Evolutionary conservation across 305 asterid genomes (phyloP), one percentile per base, ranked within the genome.

Genomic region (Salvia sclarea): DNA sequence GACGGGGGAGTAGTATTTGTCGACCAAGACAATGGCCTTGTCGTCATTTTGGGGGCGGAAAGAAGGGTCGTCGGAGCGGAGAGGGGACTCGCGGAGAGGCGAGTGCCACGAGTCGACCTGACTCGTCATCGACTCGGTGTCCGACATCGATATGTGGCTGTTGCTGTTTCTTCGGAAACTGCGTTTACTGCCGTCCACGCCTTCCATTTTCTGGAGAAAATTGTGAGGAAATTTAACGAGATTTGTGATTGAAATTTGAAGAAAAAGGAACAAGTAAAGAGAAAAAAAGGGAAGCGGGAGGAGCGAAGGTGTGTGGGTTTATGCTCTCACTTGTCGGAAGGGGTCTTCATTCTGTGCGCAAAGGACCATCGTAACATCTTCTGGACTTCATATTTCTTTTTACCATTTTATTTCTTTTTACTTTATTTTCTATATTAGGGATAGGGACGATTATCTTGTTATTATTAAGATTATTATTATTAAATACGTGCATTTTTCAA

Each of bases 31-130:
- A 21, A 87, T 63, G 45, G 92, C 80, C 54, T 63, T 79, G 62
- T 71, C 78, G 7, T 77, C 69, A 54, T 76, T 74, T 54, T 75
- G 83, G 37, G 80, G 66, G 2, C 67, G 82, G 25, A 82, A 62
- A 52, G 38, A 40, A 0, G 83, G 86, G 61, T 85, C 91, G 25
- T 83, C 92, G 60, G 90, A 77, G 52, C 74, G 92, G 24, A 80
- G 70, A 0, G 84, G 91, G 14, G 91, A 85, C 41, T 81, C 84
- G 62, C 85, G 92, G 24, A 84, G 97, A 7, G 95, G 97, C 6
- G 97, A 90, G 82, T 90, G 95, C 75, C 81, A 90, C 16, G 94
- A 78, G 43, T 90, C 97, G 53, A 69, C 70, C 38, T 79, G 95
- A 74, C 95, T 87, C 48, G 87, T 70, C 41, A 79, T 73, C 13